Evolutionary conservation across 1,284 basidiomycete species (phyloP), one percentile per base, ranked within the genome.

Genomic region (Vanrija pseudolonga): DNA sequence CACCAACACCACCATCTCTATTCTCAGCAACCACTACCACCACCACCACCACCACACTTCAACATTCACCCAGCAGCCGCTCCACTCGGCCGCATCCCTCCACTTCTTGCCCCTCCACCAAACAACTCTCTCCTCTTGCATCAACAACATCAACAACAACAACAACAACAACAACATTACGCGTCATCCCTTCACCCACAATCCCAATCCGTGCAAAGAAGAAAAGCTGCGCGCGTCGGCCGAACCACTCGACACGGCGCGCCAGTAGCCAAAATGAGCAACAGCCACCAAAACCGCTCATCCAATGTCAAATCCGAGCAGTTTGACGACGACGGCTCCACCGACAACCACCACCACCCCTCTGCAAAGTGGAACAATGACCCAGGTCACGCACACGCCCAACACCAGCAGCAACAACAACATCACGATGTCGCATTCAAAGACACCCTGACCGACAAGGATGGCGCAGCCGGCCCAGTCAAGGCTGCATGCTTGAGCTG

Each of bases 401-500:
- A 12, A 3, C 32, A 32, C 18, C 26, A 42, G 17, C 32, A 32
- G 4, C 32, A 12, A 3, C 32, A 32, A 9, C 26, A 42, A 12
- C 32, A 32, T 2, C 14, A 32, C 11, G 12, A 32, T 4, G 32
- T 32, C 32, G 6, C 22, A 24, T 39, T 40, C 46, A 47, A 47
- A 15, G 45, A 52, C 23, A 47, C 40, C 39, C 28, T 51, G 17
- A 20, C 40, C 15, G 23, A 50, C 22, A 50, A 47, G 26, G 42
- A 45, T 15, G 45, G 22, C 24, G 22, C 12, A 2, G 32, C 32
- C 1, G 54, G 55, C 3, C 72, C 72, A 3, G 72, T 74, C 40
- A 74, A 74, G 62, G 66, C 69, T 20, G 76, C 76, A 22, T 77
- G 76, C 57, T 58, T 77, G 19, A 70, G 67, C 42, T 77, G 76